Conservation (phyloP, 2,329 filamentous ascomycete genomes). For the Botrytis tulipae region DNA sequence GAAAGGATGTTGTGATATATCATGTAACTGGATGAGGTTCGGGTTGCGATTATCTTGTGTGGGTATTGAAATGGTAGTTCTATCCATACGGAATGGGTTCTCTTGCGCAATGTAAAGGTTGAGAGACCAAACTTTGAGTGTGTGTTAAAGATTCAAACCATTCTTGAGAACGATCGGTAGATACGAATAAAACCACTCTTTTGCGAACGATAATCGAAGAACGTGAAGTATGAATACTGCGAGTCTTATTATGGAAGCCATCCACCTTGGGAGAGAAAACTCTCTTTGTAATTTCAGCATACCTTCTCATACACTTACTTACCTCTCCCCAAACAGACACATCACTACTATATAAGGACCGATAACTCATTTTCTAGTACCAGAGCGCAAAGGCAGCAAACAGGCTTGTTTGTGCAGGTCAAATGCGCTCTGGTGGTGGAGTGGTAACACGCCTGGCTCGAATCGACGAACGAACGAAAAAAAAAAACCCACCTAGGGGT, state of each 20-base stretch:
- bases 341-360: not conserved
- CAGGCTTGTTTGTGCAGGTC: not conserved
- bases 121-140: not conserved
- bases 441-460: not conserved
- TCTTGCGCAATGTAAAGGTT: no score
- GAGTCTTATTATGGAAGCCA: not conserved
- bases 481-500: not conserved
- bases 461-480: not conserved
- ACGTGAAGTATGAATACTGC: not conserved
- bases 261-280: not conserved
- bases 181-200: not conserved
- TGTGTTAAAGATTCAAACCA: not conserved
- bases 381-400: not conserved
- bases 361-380: not conserved
- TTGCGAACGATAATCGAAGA: not conserved
- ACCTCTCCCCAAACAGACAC: not conserved
- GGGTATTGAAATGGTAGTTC: not conserved
- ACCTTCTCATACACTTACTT: no score
- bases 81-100: no score
- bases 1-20: no score
- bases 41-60: not conserved
- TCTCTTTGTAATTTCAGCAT: no score
- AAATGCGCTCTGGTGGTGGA: not conserved
- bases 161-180: not conserved
- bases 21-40: no score